These are phyloP conservation scores for Sicyos edulis DNA, from an alignment of 306 rosid species.

Conservation along the genomic window DNA sequence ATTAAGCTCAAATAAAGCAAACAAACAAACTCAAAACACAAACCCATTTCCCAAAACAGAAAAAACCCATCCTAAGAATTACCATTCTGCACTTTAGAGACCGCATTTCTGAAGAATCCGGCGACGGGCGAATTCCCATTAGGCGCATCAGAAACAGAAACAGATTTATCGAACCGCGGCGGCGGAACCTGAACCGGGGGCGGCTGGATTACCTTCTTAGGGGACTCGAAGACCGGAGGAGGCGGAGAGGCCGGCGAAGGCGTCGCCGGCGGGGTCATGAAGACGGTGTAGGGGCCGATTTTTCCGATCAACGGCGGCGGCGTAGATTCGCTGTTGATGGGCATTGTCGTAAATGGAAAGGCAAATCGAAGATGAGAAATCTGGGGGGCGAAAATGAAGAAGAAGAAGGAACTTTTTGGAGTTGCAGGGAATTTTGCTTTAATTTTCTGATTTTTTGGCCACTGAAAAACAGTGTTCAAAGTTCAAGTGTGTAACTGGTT, in stretches of 20 bases:
- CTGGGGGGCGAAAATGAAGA: too few species aligned
- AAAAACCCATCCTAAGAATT: constrained; percentile 16
- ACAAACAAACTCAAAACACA: neutral
- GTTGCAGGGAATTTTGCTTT: too few species aligned
- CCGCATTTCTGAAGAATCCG: constrained; percentile 69
- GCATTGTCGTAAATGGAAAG: too few species aligned
- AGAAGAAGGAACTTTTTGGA: too few species aligned
- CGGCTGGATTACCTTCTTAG: constrained; percentile 52
- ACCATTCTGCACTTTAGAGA: constrained; percentile 74
- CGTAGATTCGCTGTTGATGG: constrained; percentile 57
- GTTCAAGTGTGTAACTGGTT: too few species aligned
- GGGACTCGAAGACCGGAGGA: constrained; percentile 48
- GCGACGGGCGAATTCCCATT: constrained; percentile 48
- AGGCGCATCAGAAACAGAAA: constrained; percentile 23
- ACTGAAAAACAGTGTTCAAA: too few species aligned
- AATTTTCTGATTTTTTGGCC: too few species aligned
- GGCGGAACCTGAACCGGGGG: constrained; percentile 78
- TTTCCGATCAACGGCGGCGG: constrained; percentile 90
- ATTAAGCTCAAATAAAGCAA: neutral
- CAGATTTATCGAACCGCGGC: constrained; percentile 55
- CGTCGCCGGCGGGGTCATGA: constrained; percentile 90
- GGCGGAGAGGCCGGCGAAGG: constrained; percentile 53
- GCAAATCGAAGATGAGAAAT: too few species aligned
- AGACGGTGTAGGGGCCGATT: constrained; percentile 97
- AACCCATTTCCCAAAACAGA: neutral